Evolutionary conservation across 2,329 filamentous ascomycete genomes (phyloP), one percentile per base, ranked within the genome.

Genomic region (Xylariaceae sp.): DNA sequence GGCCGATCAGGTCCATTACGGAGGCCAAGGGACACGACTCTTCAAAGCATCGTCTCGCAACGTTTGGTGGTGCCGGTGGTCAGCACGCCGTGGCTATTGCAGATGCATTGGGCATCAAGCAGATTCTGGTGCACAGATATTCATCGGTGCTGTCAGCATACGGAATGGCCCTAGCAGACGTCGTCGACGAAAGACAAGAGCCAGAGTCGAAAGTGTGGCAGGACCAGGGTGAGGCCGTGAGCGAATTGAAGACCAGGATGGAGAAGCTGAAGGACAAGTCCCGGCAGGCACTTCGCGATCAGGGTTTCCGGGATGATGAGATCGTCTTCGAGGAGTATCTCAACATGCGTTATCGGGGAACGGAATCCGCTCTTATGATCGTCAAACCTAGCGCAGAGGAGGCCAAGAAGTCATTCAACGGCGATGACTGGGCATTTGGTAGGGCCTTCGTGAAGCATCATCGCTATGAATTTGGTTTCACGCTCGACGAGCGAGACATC

Each of bases 41-140:
- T 0, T 90, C 88, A 1, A 89, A 89, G 62, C 91, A 96, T 70
- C 79, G 90, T n/a, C 78, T 96, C 39, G 91, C 91, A 0, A 95
- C 90, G 0, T 96, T 96, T 71, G 91, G 91, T 43, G 91, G 91
- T 53, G 91, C 91, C 0, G 91, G 91, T 47, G 91, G 91, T 0
- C 91, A 96, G 68, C 91, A 96, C 65, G 91, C 91, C 1, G 88
- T 94, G n/a, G 89, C 89, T 1, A 95, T 96, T 62, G 91, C 89
- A 0, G 85, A 90, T 65, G 88, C 88, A 2, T 75, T 96, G 1
- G 90, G 90, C 0, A 91, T 96, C 60, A 83, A 80, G 29, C 90
- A 95, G 67, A 94, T 95, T 35, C 77, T 96, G 7, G 79, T 96
- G 2, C 91, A 95, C 69, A 78, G 87, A 50, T 95, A 95, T 69